Base-by-base conservation (phyloP, 164 flowering plant genomes). In the Annona cherimola region DNA sequence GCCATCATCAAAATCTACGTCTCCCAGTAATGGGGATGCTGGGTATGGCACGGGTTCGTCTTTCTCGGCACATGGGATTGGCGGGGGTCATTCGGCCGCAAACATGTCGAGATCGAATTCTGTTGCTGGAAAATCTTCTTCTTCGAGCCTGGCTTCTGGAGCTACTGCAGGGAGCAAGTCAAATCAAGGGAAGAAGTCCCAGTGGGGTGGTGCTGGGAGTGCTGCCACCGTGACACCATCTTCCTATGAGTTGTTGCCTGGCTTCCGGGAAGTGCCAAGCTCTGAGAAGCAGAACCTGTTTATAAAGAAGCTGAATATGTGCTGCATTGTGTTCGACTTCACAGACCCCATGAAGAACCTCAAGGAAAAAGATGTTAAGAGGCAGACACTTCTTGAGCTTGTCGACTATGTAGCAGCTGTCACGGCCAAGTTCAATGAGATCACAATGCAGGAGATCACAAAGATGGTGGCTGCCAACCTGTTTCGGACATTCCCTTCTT, bases 261-360 rank as follows among this genome's bases (percentile, higher is more conserved):
- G 87, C 71, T 90, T 90, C 72, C 76, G 92, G 4, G 93, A 90
- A 59, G 97, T 91, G 61, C 86, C 94, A 1, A 85, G 73, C 73
- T 78, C 94, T 1, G 97, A 91, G 78, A 90, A 86, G 84, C 91
- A 76, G 42, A 85, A 78, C 80, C 79, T 90, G 12, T 87, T 91
- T 57, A 79, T 86, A 14, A 76, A 78, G 83, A 91, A 91, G 83
- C 73, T 91, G 83, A 84, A 81, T 60, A 79, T 88, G 87, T 91
- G 94, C 41, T 88, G 88, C 70, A 83, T 87, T n/a, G 77, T 89
- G 69, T 91, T 91, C 77, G 97, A 91, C 80, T 91, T 91, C 70
- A 76, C 59, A 7, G 92, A 91, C 74, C 86, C 89, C 2, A 69
- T 87, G 9, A 85, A 87, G 83, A 87, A 87, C 75, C 76, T 86